phyloP scores from a whole-genome alignment of 2,329 filamentous ascomycete genomes.

The Hypoxylon sp. region DNA sequence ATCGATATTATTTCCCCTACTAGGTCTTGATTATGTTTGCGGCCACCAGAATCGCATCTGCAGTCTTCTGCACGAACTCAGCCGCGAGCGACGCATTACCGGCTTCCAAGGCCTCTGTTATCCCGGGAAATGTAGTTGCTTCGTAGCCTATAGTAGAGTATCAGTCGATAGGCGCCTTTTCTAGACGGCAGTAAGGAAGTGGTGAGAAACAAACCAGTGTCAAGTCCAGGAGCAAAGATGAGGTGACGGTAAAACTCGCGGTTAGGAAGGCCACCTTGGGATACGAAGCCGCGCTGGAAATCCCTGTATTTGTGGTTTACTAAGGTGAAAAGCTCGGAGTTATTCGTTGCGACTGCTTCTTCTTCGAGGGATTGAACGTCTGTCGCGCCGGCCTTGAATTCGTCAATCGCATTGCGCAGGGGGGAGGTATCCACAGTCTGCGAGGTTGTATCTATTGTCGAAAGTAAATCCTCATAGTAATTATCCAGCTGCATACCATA shows the following conservation, averaged over 20 bases:
- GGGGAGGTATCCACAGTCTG: conserved; percentile 57
- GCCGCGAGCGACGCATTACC: conserved; percentile 49
- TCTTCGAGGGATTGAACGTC: conserved; percentile 55
- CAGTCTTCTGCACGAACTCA: conserved; percentile 51
- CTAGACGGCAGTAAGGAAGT: background rate
- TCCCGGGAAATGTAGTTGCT: conserved; percentile 53
- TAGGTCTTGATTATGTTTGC: conserved; percentile 50
- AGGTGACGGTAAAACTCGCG: conserved; percentile 64
- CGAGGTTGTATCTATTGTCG: conserved; percentile 53
- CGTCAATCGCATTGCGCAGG: conserved; percentile 58
- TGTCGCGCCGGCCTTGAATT: conserved; percentile 55
- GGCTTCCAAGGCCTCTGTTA: conserved; percentile 51
- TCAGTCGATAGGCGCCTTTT: conserved; percentile 10
- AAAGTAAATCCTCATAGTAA: conserved; percentile 58
- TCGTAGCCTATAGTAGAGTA: conserved; percentile 48
- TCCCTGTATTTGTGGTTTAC: conserved; percentile 64
- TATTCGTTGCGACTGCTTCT: conserved; percentile 50
- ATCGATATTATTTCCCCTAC: background rate
- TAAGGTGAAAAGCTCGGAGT: conserved; percentile 54
- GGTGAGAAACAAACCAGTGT: conserved; percentile 58
- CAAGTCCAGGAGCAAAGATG: conserved; percentile 63
- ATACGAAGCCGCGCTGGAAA: conserved; percentile 65
- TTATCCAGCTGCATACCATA: conserved; percentile 58
- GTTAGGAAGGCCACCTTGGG: conserved; percentile 62
- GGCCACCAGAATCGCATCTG: conserved; percentile 49